A percentile compares a stretch with the other conserved stretches of the same genome.
phyloP scores from a whole-genome alignment of 768 basidiomycete species.

The Tylopilus subfusipes region DNA sequence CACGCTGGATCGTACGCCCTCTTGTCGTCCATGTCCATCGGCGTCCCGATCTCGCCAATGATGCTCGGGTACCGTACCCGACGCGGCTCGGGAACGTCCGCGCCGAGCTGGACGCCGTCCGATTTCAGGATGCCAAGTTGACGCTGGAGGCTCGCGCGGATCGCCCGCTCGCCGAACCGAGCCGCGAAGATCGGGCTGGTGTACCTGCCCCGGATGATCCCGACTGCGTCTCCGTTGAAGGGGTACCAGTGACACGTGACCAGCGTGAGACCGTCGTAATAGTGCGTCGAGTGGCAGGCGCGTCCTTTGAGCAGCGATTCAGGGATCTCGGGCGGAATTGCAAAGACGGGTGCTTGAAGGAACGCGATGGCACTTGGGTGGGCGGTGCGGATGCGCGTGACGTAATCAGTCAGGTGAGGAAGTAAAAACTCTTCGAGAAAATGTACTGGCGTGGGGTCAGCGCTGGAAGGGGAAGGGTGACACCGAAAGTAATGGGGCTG shows the following conservation, averaged over 20 bases:
- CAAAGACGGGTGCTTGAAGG: slow-evolving; percentile 89
- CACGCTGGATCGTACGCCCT: slow-evolving; percentile 60
- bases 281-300: slow-evolving; percentile 76
- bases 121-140: slow-evolving; percentile 77
- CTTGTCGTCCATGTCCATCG: slow-evolving; percentile 91
- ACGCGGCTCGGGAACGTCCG: slow-evolving; percentile 9
- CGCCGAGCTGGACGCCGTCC: slow-evolving; percentile 64
- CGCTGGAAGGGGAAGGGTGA: slow-evolving; percentile 20
- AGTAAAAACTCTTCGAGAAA: slow-evolving; percentile 82
- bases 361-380: slow-evolving; percentile 89
- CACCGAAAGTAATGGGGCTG: slow-evolving; percentile 73
- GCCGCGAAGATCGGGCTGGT: slow-evolving; percentile 63
- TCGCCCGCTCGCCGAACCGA: slow-evolving; percentile 77
- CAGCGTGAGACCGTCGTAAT: slow-evolving; percentile 93
- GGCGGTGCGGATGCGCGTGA: slow-evolving; percentile 52
- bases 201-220: slow-evolving; percentile 84
- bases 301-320: slow-evolving; percentile 61
- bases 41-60: slow-evolving; percentile 94
- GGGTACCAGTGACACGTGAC: slow-evolving; percentile 91
- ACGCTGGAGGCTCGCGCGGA: slow-evolving; percentile 74
- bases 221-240: slow-evolving; percentile 95
- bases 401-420: slow-evolving; percentile 60
- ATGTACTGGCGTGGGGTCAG: slow-evolving; percentile 41
- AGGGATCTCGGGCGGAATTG: slow-evolving; percentile 61
- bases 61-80: slow-evolving; percentile 83